Base-by-base conservation (phyloP, 495 filamentous ascomycete genomes). In the Achaetomiella virescens region DNA sequence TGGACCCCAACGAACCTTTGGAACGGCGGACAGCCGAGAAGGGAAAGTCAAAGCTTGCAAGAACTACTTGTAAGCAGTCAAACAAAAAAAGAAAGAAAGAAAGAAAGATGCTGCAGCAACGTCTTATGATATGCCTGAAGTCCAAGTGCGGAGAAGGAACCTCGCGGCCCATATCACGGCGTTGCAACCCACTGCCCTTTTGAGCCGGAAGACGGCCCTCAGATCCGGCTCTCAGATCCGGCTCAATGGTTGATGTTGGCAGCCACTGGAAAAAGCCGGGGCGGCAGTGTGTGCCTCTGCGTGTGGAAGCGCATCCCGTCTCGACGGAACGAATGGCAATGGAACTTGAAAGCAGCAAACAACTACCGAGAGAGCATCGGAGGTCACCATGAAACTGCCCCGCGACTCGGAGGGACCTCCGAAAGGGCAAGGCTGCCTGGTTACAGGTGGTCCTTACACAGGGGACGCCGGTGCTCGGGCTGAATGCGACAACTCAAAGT, bases 151-250 rank as follows among this genome's bases (percentile, higher is more conserved):
- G 55, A 58, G 55, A n/a, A 18, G 40, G 22, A 41, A 21, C 22
- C 11, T 11, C n/a, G 27, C 43, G 49, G 56, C 48, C 25, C 35
- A 43, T 50, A 43, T 45, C 48, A 49, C 24, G 56, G 37, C 27
- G 43, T 58, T 41, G 17, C 35, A 48, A 48, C 36, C 2, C 17
- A 1, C 11, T 3, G 17, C 45, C 46, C 9, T 51, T 20, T 20
- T 4, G 9, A 44, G 52, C 21, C 65, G 65, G 65, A 61, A 61
- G 40, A 33, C 65, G 65, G 65, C 52, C 65, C 65, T 67, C 55
- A 47, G 55, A 65, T 67, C 65, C 65, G 65, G 25, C 21, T 24
- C 57, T 67, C 55, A 47, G 55, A 65, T 67, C 65, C 65, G 65
- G 25, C 21, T 24, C 57, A 33, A 54, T 51, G 40, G 48, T 24